Conservation (phyloP, 306 rosid genomes). For the Glycine tomentella region DNA sequence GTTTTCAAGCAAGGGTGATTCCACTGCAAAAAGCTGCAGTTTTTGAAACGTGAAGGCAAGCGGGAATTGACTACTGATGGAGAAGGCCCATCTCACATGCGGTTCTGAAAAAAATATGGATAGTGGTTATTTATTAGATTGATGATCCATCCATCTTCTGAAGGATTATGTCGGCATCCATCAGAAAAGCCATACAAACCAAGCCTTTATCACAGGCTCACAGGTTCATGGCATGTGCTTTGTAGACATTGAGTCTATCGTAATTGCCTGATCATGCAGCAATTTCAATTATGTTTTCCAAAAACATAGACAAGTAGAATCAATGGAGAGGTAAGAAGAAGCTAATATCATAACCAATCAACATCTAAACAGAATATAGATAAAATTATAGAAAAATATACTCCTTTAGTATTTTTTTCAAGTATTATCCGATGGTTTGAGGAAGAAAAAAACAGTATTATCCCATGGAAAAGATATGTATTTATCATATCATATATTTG, state of each 20-base stretch:
- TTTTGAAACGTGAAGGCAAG: slow-evolving; percentile 27
- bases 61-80: neutral
- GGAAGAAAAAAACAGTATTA: too few relatives aligned
- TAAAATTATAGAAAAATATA: neutral
- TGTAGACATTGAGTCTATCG: neutral
- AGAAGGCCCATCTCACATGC: neutral
- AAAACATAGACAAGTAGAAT: neutral
- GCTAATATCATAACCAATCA: slow-evolving; percentile 9
- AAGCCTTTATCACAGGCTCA: neutral
- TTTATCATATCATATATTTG: slow-evolving; percentile 2
- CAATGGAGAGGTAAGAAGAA: neutral
- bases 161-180: neutral
- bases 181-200: neutral
- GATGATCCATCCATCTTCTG: neutral
- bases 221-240: neutral
- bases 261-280: neutral
- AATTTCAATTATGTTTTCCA: neutral
- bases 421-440: neutral
- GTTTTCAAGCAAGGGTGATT: slow-evolving; percentile 42
- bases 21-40: slow-evolving; percentile 31
- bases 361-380: slow-evolving; percentile 7
- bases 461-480: slow-evolving; percentile 1
- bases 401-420: neutral
- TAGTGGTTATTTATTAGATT: neutral
- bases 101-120: neutral